Conservation (phyloP, 352 stramenopile species). For the Phytophthora agathidicida region DNA sequence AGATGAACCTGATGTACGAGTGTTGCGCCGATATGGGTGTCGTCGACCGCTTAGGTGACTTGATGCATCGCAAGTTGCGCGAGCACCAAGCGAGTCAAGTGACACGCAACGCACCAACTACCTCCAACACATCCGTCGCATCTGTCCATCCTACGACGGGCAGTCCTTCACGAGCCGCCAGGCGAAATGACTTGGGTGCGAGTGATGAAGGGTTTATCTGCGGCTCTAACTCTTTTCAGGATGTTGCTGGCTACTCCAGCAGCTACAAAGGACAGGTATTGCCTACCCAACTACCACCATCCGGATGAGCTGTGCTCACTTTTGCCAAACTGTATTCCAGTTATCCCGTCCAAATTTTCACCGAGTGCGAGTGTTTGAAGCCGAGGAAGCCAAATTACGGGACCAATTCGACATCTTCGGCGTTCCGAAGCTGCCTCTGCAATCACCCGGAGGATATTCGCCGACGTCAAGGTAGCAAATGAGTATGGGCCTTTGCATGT, state of each 20-base stretch:
- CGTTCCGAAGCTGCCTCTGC: slow-evolving; percentile 51
- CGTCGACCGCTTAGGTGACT: slow-evolving; percentile 54
- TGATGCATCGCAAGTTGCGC: slow-evolving; percentile 70
- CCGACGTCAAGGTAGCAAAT: slow-evolving; percentile 18
- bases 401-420: slow-evolving; percentile 71
- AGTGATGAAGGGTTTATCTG: slow-evolving; percentile 65
- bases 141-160: slow-evolving; percentile 20
- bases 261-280: slow-evolving; percentile 68
- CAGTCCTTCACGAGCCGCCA: slow-evolving; percentile 26
- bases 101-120: slow-evolving; percentile 32
- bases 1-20: slow-evolving; percentile 66
- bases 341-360: slow-evolving; percentile 49
- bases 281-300: neutral
- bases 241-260: slow-evolving; percentile 59
- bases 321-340: slow-evolving; percentile 16
- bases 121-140: neutral
- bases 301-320: neutral
- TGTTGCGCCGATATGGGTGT: slow-evolving; percentile 60
- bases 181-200: slow-evolving; percentile 28
- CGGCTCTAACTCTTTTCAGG: slow-evolving; percentile 58
- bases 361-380: slow-evolving; percentile 60
- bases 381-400: slow-evolving; percentile 55
- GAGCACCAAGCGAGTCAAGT: slow-evolving; percentile 52
- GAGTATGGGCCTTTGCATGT: neutral
- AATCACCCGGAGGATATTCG: slow-evolving; percentile 14